Base-by-base conservation (phyloP, 2,329 filamentous ascomycete species). In the Colletotrichum somersetense region DNA sequence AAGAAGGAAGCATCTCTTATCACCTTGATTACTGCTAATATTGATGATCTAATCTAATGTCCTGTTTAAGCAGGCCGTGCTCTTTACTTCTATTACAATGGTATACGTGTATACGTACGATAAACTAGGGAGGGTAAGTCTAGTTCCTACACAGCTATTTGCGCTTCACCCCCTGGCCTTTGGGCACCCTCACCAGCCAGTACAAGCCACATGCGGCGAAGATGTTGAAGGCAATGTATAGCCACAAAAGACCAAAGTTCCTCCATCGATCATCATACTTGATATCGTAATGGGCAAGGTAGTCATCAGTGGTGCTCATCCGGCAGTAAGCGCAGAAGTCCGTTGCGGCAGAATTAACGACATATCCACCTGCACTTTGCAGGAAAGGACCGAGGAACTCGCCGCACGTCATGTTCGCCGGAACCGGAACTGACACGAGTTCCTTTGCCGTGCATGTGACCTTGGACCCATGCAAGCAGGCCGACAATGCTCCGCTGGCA, bases 141-240 rank as follows among this genome's bases (percentile, higher is more conserved):
- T 5, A 14, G 18, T n/a, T 11, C 52, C 3, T 18, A 14, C 5
- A 4, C 20, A 12, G 26, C 30, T 44, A 67, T 35, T 67, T 67
- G 35, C 68, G 40, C 20, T 56, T 63, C 6, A 62, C 50, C 8
- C 64, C 68, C 30, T 72, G 67, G 3, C 42, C 52, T 63, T 76
- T 77, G 0, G 79, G 80, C 53, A 81, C 77, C 2, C 80, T 75
- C 1, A 72, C 78, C 75, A 85, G 73, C 81, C 81, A 87, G 75
- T 88, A 87, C 55, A 87, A 77, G 23, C 81, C 77, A 10, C 89
- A 80, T 0, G 86, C 86, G 0, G 80, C 85, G 42, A 79, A 75
- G 53, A 88, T 78, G 74, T 89, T 89, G 79, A 89, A 87, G 40
- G 82, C 80, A 72, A 88, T 84, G 69, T 86, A 89, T 0, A 82